A percentile compares a stretch with the other conserved stretches of the same genome.
Evolutionary conservation across 2,329 filamentous ascomycete species (phyloP).

Genomic region (Paracorniculantispora psalliotae): DNA sequence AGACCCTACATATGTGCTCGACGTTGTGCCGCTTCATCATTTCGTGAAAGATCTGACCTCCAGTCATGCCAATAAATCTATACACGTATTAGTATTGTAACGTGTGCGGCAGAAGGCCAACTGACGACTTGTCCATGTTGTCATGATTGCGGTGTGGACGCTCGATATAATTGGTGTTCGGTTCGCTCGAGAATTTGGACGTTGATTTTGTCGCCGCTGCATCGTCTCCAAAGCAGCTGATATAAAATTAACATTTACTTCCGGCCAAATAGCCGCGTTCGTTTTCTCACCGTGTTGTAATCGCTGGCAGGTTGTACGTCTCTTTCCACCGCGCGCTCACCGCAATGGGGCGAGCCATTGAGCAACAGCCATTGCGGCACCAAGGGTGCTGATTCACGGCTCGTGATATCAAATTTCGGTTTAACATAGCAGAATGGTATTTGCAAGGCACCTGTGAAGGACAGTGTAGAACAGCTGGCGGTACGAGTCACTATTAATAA

Average conservation of each 20-base stretch:
- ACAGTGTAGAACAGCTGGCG: too few species aligned
- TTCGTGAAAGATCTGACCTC: slow-evolving; percentile 96
- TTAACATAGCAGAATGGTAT: neutral
- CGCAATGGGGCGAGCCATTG: neutral
- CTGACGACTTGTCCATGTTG: neutral
- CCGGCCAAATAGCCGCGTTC: neutral
- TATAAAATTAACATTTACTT: neutral
- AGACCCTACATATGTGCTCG: slow-evolving; percentile 67
- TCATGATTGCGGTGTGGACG: neutral
- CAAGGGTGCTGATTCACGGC: neutral
- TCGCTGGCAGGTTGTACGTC: neutral
- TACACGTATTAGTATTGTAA: neutral
- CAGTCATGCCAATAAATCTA: slow-evolving; percentile 77
- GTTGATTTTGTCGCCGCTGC: neutral
- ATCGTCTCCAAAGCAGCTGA: neutral
- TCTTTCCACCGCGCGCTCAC: neutral
- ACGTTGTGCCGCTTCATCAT: slow-evolving; percentile 95
- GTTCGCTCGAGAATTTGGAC: neutral
- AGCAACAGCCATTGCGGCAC: neutral
- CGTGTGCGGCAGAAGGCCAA: neutral
- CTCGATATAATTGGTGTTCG: neutral
- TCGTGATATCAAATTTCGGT: neutral
- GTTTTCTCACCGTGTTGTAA: neutral
- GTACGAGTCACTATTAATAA: too few species aligned
- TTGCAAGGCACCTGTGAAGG: too few species aligned